Evolutionary conservation across 108 stramenopile species (phyloP).

Genomic region (Nannochloropsis salina): DNA sequence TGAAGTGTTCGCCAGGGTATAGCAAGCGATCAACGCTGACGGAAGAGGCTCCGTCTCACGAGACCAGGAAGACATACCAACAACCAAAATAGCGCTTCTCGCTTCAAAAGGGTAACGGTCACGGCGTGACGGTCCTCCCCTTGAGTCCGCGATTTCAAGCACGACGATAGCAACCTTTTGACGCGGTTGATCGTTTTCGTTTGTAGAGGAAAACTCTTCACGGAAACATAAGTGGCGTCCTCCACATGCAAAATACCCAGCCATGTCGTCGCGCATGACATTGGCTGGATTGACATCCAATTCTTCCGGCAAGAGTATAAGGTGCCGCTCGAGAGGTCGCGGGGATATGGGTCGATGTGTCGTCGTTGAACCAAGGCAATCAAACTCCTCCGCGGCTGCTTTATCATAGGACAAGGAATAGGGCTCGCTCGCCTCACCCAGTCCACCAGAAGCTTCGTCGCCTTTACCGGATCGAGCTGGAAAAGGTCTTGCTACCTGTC

Average conservation of each 20-base stretch:
- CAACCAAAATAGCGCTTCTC: neutral
- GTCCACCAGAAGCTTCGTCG: neutral
- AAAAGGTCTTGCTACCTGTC: neutral
- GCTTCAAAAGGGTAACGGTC: conserved; percentile 17
- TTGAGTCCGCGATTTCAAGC: neutral
- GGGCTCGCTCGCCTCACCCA: neutral
- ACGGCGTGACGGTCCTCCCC: neutral
- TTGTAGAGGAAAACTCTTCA: neutral
- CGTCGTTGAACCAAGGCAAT: neutral
- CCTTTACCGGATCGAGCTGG: neutral
- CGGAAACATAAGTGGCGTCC: conserved; percentile 12
- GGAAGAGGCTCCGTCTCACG: neutral
- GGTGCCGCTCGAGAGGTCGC: neutral
- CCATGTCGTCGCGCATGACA: neutral
- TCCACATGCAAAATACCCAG: neutral
- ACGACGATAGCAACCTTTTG: neutral
- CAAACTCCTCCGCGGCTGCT: neutral
- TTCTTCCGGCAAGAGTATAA: neutral
- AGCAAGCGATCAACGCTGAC: neutral
- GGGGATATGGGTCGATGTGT: neutral
- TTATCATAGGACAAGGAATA: neutral
- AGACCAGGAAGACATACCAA: neutral
- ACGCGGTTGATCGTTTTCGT: neutral
- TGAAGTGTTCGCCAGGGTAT: neutral
- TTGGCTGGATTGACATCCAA: conserved; percentile 15